Evolutionary conservation across 306 rosid genomes (phyloP).

Genomic region (Canavalia ensiformis): DNA sequence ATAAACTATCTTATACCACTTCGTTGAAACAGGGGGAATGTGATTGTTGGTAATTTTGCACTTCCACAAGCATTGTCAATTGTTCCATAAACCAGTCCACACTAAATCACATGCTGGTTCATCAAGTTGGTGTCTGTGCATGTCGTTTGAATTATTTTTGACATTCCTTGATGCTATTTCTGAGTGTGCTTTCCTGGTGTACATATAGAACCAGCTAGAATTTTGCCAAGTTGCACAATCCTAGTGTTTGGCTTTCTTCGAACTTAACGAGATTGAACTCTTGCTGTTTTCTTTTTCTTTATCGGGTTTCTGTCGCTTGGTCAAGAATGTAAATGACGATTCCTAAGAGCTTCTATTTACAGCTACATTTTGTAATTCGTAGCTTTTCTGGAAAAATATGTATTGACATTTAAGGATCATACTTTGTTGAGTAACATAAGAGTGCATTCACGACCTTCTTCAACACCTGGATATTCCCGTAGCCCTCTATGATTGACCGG

Average conservation of each 20-base stretch:
- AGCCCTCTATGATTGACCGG: neutral
- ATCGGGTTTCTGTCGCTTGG: neutral
- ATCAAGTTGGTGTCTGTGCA: slow-evolving; percentile 1
- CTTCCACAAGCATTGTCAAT: neutral
- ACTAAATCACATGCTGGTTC: neutral
- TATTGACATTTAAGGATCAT: slow-evolving; percentile 29
- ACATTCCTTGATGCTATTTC: slow-evolving; percentile 13
- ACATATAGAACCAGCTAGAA: slow-evolving; percentile 8
- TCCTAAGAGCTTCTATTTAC: neutral
- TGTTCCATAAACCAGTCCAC: neutral
- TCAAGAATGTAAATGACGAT: slow-evolving; percentile 40
- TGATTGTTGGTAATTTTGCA: slow-evolving; percentile 26
- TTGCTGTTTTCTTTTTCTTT: slow-evolving; percentile 11
- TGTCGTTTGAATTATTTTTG: neutral
- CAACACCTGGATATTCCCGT: neutral
- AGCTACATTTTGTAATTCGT: neutral
- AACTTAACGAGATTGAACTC: slow-evolving; percentile 2
- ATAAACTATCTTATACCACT: neutral
- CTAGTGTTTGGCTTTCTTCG: slow-evolving; percentile 28
- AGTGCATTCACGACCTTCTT: neutral
- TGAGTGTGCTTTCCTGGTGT: slow-evolving; percentile 34
- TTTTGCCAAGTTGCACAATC: slow-evolving; percentile 29
- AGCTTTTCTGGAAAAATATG: slow-evolving; percentile 1
- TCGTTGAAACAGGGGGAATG: slow-evolving; percentile 1
- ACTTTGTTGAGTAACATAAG: slow-evolving; percentile 1